These are phyloP conservation scores for Lipomyces yarrowii DNA, from an alignment of 1,139 yeast species.

Conservation along the genomic window DNA sequence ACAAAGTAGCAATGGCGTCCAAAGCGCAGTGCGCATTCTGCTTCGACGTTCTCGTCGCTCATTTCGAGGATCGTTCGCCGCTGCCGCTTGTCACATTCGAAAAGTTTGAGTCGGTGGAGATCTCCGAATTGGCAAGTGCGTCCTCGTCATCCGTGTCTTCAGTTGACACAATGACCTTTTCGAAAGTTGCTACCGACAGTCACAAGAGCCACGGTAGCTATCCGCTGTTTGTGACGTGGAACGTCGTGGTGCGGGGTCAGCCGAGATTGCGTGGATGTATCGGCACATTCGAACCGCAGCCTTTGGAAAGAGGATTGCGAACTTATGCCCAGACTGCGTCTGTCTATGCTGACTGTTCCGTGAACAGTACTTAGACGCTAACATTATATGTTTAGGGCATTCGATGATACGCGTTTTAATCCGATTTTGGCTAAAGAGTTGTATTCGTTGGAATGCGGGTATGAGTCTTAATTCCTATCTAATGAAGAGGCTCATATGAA, in stretches of 20 bases:
- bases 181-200: conserved; percentile 20
- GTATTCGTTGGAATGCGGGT: conserved; percentile 49
- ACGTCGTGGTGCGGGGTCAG: conserved; percentile 45
- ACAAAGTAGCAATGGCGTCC: conserved; percentile 36
- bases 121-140: conserved; percentile 1
- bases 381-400: conserved; percentile 47
- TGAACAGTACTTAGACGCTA: not conserved
- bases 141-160: not conserved
- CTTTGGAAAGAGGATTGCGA: conserved; percentile 59
- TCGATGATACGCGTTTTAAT: conserved; percentile 74
- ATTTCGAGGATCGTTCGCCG: conserved; percentile 37
- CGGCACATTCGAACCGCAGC: conserved; percentile 68
- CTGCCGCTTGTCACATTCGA: conserved; percentile 34
- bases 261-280: conserved; percentile 81
- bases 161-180: not conserved
- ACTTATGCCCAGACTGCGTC: conserved; percentile 65
- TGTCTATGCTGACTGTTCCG: conserved; percentile 23
- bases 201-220: conserved; percentile 35
- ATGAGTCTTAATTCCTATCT: not conserved
- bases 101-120: conserved; percentile 24
- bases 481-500: not conserved
- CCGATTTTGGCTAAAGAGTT: conserved; percentile 66
- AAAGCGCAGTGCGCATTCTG: conserved; percentile 42
- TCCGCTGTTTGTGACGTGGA: conserved; percentile 91
- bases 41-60: conserved; percentile 46